Conservation (phyloP, 1,284 basidiomycete genomes). For the Ustilago xerochloae region DNA sequence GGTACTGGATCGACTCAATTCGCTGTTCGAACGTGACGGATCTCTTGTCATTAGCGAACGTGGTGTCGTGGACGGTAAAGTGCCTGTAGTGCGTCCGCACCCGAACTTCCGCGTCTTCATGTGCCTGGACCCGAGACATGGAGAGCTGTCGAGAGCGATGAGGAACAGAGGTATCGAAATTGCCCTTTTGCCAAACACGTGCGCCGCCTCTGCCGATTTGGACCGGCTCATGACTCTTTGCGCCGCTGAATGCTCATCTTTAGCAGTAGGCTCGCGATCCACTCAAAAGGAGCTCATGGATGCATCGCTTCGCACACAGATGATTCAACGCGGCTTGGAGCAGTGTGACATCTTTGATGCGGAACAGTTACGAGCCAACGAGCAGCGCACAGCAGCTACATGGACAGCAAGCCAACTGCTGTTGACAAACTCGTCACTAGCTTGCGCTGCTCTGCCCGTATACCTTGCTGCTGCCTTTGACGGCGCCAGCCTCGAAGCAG, state of each 20-base stretch:
- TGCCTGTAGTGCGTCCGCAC: constrained; percentile 84
- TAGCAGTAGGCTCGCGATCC: not conserved
- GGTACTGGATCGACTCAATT: constrained; percentile 95
- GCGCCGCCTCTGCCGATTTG: constrained; percentile 12
- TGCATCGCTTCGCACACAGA: constrained; percentile 18
- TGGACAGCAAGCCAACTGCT: constrained; percentile 29
- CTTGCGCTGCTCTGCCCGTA: constrained; percentile 19
- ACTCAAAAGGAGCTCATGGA: constrained; percentile 36
- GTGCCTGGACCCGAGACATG: constrained; percentile 88
- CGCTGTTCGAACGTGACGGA: constrained; percentile 89
- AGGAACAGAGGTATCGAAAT: constrained; percentile 96
- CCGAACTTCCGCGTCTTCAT: constrained; percentile 92
- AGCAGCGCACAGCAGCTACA: constrained; percentile 9
- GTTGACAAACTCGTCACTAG: constrained; percentile 28
- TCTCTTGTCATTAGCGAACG: constrained; percentile 86
- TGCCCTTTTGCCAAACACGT: constrained; percentile 53
- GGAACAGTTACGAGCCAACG: not conserved
- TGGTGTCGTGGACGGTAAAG: constrained; percentile 81
- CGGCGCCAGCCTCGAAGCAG: too few relatives aligned
- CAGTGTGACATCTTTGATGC: not conserved
- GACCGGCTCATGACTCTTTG: constrained; percentile 31
- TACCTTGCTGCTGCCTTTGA: constrained; percentile 13
- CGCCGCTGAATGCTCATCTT: not conserved
- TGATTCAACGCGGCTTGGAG: constrained; percentile 22
- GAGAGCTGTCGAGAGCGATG: constrained; percentile 97